Conservation (phyloP, 352 stramenopile species). For the Globisporangium radiosum region DNA sequence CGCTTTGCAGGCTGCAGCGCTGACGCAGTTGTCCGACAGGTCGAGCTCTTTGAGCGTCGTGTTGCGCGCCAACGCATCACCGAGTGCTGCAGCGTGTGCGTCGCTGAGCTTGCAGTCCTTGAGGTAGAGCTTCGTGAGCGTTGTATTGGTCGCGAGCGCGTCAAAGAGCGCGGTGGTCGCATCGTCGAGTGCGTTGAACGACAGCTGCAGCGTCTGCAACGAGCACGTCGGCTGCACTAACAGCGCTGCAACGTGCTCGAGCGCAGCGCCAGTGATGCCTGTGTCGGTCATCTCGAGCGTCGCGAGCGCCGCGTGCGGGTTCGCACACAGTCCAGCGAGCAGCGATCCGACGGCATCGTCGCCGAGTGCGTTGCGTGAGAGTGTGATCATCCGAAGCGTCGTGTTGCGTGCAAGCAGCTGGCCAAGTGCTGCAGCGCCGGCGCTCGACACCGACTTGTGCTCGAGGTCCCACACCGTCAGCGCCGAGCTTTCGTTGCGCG, state of each 20-base stretch:
- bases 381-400: conserved; percentile 35
- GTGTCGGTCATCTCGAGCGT: conserved; percentile 44
- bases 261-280: conserved; percentile 32
- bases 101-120: conserved; percentile 62
- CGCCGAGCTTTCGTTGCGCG: conserved; percentile 39
- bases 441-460: conserved; percentile 49
- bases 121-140: conserved; percentile 53
- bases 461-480: conserved; percentile 70
- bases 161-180: conserved; percentile 45
- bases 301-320: conserved; percentile 21
- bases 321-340: conserved; percentile 30
- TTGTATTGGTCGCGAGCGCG: conserved; percentile 48
- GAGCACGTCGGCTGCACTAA: conserved; percentile 37
- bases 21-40: conserved; percentile 65
- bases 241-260: conserved; percentile 39
- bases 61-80: conserved; percentile 40
- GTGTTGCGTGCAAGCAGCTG: conserved; percentile 44
- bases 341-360: conserved; percentile 35
- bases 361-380: conserved; percentile 59
- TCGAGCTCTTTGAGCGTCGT: conserved; percentile 47
- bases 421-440: conserved; percentile 38
- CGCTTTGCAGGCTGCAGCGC: conserved; percentile 19
- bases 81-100: conserved; percentile 29
- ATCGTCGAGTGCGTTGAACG: conserved; percentile 51
- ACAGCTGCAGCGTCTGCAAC: conserved; percentile 56